A percentile compares a stretch with the other conserved stretches of the same genome.
These are phyloP conservation scores for Endotrypanum monterogeii DNA, from an alignment of 208 protist genomes.

Conservation along the genomic window DNA sequence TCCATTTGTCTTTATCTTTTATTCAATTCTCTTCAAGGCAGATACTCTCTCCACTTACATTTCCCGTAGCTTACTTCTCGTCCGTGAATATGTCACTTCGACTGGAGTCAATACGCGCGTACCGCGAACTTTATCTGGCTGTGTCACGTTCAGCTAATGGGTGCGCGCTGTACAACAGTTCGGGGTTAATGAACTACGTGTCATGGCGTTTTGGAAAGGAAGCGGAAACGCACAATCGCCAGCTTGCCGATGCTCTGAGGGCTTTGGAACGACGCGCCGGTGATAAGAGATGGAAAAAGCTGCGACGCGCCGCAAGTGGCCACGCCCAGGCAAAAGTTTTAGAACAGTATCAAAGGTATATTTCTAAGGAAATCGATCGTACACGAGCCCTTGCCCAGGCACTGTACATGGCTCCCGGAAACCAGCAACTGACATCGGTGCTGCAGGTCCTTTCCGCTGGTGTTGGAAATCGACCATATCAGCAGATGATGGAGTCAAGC, in stretches of 20 bases:
- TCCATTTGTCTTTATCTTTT: background rate
- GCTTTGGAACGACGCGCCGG: constrained; percentile 14
- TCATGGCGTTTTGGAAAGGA: constrained; percentile 42
- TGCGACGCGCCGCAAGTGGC: background rate
- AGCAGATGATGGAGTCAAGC: constrained; percentile 55
- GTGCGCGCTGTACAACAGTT: constrained; percentile 52
- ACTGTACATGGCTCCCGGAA: constrained; percentile 43
- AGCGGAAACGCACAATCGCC: constrained; percentile 41
- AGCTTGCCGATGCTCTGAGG: constrained; percentile 27
- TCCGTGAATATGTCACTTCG: constrained; percentile 47
- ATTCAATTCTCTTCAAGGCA: background rate
- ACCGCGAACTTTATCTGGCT: constrained; percentile 50
- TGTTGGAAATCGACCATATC: constrained; percentile 67
- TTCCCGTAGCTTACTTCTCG: background rate
- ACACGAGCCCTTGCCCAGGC: constrained; percentile 35
- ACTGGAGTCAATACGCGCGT: constrained; percentile 46
- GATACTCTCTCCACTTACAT: background rate
- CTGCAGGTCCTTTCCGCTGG: constrained; percentile 74
- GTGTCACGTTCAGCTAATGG: constrained; percentile 33
- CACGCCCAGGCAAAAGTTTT: constrained; percentile 33
- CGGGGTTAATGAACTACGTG: constrained; percentile 56
- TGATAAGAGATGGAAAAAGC: constrained; percentile 4
- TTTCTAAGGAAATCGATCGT: constrained; percentile 59
- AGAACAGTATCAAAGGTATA: constrained; percentile 47
- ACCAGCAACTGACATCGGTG: constrained; percentile 63